A percentile compares a stretch with the other conserved stretches of the same genome.
Evolutionary conservation across 1,139 yeast species (phyloP).

Genomic region (Arxiozyma heterogenica): DNA sequence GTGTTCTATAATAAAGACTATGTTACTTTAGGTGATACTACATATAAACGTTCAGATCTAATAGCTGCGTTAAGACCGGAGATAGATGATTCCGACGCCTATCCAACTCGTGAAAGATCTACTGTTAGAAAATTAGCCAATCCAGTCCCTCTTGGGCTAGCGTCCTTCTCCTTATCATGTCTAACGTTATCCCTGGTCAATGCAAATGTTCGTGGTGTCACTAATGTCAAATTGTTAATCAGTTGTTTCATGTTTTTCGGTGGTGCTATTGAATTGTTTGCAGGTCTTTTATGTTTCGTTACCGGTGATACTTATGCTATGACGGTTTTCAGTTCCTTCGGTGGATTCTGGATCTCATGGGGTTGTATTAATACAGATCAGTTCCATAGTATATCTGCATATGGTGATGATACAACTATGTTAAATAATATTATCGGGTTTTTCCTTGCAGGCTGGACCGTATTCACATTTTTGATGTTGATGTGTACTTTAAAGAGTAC

Average conservation of each 20-base stretch:
- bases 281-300: constrained; percentile 58
- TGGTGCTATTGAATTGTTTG: constrained; percentile 54
- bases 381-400: constrained; percentile 48
- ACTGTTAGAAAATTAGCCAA: constrained; percentile 34
- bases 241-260: constrained; percentile 50
- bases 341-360: constrained; percentile 67
- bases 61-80: constrained; percentile 43
- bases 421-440: constrained; percentile 48
- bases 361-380: constrained; percentile 48
- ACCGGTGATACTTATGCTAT: constrained; percentile 59
- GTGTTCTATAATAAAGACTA: constrained; percentile 31
- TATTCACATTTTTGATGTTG: constrained; percentile 51
- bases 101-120: constrained; percentile 1
- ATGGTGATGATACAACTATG: constrained; percentile 35
- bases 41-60: constrained; percentile 47
- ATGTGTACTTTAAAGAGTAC: constrained; percentile 57
- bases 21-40: constrained; percentile 48
- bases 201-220: constrained; percentile 45
- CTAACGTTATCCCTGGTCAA: constrained; percentile 39
- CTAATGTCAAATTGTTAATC: constrained; percentile 40
- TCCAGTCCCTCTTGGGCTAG: constrained; percentile 55
- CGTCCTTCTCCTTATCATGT: constrained; percentile 46
- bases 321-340: constrained; percentile 59
- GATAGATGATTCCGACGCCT: constrained; percentile 7
- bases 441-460: constrained; percentile 56